phyloP scores from a whole-genome alignment of 495 filamentous ascomycete species.

The Aspergillus hancockii region DNA sequence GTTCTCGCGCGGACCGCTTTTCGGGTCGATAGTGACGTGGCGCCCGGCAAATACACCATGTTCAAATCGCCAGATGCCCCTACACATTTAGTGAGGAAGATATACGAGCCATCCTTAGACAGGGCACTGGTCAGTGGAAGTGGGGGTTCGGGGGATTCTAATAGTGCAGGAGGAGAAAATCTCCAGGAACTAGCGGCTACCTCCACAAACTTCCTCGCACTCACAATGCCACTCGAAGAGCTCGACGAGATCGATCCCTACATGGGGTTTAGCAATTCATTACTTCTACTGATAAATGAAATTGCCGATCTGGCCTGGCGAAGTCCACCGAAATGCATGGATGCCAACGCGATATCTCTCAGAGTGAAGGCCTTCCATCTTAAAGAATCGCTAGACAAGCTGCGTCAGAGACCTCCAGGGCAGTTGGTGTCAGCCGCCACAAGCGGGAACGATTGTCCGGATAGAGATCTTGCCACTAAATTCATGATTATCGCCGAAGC shows the following conservation, averaged over 20 bases:
- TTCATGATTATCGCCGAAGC: conserved; percentile 28
- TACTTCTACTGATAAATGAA: conserved; percentile 25
- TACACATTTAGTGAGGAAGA: background rate
- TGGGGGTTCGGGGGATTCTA: background rate
- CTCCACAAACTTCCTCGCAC: background rate
- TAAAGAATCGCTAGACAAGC: background rate
- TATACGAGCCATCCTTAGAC: background rate
- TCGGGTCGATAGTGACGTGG: conserved; percentile 11
- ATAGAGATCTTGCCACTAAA: conserved; percentile 17
- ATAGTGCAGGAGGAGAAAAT: background rate
- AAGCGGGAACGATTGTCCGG: background rate
- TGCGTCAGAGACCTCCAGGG: background rate
- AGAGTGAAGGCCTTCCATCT: background rate
- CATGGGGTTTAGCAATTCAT: conserved; percentile 28
- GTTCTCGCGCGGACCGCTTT: conserved; percentile 28
- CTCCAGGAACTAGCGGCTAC: background rate
- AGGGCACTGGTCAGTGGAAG: background rate
- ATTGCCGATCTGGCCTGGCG: conserved; percentile 19
- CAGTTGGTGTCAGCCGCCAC: background rate
- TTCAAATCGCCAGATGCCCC: background rate
- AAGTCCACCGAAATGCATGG: conserved; percentile 8
- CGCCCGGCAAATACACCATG: background rate
- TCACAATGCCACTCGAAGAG: conserved; percentile 12
- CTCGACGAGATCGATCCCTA: conserved; percentile 26
- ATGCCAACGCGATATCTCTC: background rate